Percentiles rank a stretch among this genome's conserved stretches.
Conservation (phyloP, 345 rosid species). For the Boechera stricta region DNA sequence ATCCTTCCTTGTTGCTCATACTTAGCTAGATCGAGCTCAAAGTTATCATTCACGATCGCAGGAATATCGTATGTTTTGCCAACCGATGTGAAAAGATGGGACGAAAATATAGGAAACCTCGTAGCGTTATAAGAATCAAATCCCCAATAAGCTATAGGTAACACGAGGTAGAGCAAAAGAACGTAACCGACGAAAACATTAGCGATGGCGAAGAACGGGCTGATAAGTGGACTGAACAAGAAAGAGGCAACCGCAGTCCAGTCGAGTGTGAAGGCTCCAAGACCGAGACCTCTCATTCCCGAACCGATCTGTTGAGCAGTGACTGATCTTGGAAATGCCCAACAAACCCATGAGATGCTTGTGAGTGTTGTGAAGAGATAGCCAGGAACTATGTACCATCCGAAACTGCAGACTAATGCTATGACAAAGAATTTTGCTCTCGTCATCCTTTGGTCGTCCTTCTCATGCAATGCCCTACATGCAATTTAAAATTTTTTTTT, state of each 20-base stretch:
- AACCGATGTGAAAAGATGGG: slow-evolving; percentile 71
- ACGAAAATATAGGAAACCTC: slow-evolving; percentile 81
- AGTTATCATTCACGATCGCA: slow-evolving; percentile 74
- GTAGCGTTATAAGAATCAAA: slow-evolving; percentile 61
- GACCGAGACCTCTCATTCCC: slow-evolving; percentile 82
- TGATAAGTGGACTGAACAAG: slow-evolving; percentile 81
- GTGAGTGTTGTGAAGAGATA: slow-evolving; percentile 79
- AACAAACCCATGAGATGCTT: slow-evolving; percentile 88
- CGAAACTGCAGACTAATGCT: slow-evolving; percentile 72
- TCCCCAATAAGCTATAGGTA: slow-evolving; percentile 80
- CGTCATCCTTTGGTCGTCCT: slow-evolving; percentile 69
- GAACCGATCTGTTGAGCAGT: slow-evolving; percentile 92
- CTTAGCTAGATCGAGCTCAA: slow-evolving; percentile 66
- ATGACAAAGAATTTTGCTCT: slow-evolving; percentile 85
- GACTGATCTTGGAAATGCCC: slow-evolving; percentile 78
- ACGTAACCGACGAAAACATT: slow-evolving; percentile 67
- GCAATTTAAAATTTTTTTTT: neutral
- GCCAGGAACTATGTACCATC: slow-evolving; percentile 80
- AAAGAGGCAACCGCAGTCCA: slow-evolving; percentile 82
- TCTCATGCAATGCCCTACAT: slow-evolving; percentile 88
- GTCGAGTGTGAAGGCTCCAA: slow-evolving; percentile 86
- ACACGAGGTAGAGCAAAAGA: slow-evolving; percentile 61
- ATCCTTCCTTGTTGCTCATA: slow-evolving; percentile 77
- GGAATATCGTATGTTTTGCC: slow-evolving; percentile 65
- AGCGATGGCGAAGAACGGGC: slow-evolving; percentile 86